These are phyloP conservation scores for Priceomyces castillae DNA, from an alignment of 805 yeast species.

Conservation along the genomic window DNA sequence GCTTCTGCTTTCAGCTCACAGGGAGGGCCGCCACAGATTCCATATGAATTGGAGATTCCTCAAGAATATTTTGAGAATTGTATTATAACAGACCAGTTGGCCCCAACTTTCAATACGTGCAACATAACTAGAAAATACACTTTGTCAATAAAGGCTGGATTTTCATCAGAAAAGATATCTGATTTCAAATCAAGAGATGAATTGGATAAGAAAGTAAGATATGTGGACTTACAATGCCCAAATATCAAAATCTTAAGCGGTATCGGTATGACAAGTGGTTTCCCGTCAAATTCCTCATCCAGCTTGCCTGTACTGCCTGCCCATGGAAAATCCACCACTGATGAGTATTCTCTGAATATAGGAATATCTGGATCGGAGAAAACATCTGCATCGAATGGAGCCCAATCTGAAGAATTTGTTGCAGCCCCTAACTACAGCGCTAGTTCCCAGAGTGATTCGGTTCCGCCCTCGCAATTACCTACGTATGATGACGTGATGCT, in stretches of 20 bases:
- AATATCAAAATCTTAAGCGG: slow-evolving; percentile 37
- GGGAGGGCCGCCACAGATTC: slow-evolving; percentile 1
- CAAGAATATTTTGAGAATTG: slow-evolving; percentile 36
- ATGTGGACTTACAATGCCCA: slow-evolving; percentile 30
- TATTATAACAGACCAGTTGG: slow-evolving; percentile 43
- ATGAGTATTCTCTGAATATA: not conserved
- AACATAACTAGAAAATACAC: slow-evolving; percentile 44
- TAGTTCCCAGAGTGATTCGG: not conserved
- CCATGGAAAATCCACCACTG: not conserved
- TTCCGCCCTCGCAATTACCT: slow-evolving; percentile 18
- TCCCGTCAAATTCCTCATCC: slow-evolving; percentile 25
- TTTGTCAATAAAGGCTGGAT: slow-evolving; percentile 21
- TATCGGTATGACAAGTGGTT: slow-evolving; percentile 21
- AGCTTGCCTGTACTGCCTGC: slow-evolving; percentile 2
- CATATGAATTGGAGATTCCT: slow-evolving; percentile 47
- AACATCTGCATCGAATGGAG: not conserved
- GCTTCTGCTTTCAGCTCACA: slow-evolving; percentile 19
- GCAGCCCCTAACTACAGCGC: not conserved
- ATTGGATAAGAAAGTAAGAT: slow-evolving; percentile 18
- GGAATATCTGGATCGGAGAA: too few species aligned
- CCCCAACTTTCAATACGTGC: slow-evolving; percentile 58
- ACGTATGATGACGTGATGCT: slow-evolving; percentile 38
- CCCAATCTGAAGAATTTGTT: not conserved
- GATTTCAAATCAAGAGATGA: slow-evolving; percentile 21
- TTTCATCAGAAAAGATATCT: slow-evolving; percentile 21